phyloP scores from a whole-genome alignment of 2,329 filamentous ascomycete species.

The Penicillium sp. region DNA sequence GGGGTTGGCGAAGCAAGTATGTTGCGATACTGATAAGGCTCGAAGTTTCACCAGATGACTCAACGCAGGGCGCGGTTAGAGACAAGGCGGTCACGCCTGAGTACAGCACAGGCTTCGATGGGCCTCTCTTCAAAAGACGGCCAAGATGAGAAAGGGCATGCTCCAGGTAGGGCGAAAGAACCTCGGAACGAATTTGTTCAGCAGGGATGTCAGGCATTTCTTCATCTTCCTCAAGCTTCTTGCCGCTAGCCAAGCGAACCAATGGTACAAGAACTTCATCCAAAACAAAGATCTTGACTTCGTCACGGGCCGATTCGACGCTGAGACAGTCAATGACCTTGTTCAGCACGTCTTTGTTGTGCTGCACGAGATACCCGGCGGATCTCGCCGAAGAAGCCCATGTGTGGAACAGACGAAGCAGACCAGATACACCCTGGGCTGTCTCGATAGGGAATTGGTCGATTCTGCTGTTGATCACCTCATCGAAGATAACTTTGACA shows the following conservation, averaged over 20 bases:
- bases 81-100: conserved; percentile 77
- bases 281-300: conserved; percentile 81
- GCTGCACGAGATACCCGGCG: conserved; percentile 67
- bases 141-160: conserved; percentile 59
- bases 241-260: conserved; percentile 59
- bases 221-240: conserved; percentile 54
- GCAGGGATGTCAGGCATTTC: conserved; percentile 42
- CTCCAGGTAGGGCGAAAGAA: conserved; percentile 61
- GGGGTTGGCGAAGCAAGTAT: conserved; percentile 81
- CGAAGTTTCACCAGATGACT: conserved; percentile 63
- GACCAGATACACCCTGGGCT: conserved; percentile 81
- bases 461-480: conserved; percentile 75
- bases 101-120: conserved; percentile 73
- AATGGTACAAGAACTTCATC: conserved; percentile 70
- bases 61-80: conserved; percentile 70
- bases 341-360: conserved; percentile 61
- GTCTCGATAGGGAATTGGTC: conserved; percentile 80
- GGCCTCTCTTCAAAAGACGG: conserved; percentile 56
- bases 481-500: conserved; percentile 67
- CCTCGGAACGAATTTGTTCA: conserved; percentile 36
- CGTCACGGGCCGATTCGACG: conserved; percentile 74
- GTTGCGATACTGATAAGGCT: conserved; percentile 77
- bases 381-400: conserved; percentile 72
- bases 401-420: conserved; percentile 75
- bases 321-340: conserved; percentile 72